Evolutionary conservation across 2,329 filamentous ascomycete genomes (phyloP), one percentile per base, ranked within the genome.

Genomic region (Penicillium sp.): DNA sequence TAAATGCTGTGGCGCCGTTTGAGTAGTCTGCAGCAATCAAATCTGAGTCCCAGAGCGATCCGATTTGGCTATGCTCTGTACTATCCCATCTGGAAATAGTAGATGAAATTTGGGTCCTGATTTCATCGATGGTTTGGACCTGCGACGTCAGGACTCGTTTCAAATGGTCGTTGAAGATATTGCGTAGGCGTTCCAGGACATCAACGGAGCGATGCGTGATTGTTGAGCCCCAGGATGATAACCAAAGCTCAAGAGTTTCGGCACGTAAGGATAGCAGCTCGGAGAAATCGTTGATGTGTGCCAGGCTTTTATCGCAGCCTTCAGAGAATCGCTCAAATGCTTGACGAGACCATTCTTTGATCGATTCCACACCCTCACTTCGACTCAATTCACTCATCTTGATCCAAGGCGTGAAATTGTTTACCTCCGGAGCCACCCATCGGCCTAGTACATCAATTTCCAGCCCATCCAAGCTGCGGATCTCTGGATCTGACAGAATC

Each of bases 401-500:
- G 35, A 96, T 90, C 77, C 91, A 96, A 0, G 93, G 93, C 1
- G 87, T 93, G 70, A 96, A 97, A 62, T 89, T 89, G 47, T 85
- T 85, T 43, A 96, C 90, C 58, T 96, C 91, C 8, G 92, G 86
- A 19, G 89, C 84, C 60, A 95, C 90, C 90, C 92, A 96, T 21
- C 83, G 82, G 61, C 88, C 86, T 67, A 91, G 86, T 10, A 95
- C 77, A 68, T 96, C 91, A 26, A 97, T 77, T 35, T 90, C 85
- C 13, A 96, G 77, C 16, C 88, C 88, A 62, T 90, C 85, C 1
- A 95, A 73, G 1, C 78, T 75, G 53, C 83, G 82, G 19, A 97
- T 78, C 1, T 86, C 81, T 1, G 82, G 74, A 69, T 96, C 90
- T n/a, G 85, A 84, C 3, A 97, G 76, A 13, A 98, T 78, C 0